Conservation (phyloP, 2,329 filamentous ascomycete genomes). For the Pyrenochaeta sp. region DNA sequence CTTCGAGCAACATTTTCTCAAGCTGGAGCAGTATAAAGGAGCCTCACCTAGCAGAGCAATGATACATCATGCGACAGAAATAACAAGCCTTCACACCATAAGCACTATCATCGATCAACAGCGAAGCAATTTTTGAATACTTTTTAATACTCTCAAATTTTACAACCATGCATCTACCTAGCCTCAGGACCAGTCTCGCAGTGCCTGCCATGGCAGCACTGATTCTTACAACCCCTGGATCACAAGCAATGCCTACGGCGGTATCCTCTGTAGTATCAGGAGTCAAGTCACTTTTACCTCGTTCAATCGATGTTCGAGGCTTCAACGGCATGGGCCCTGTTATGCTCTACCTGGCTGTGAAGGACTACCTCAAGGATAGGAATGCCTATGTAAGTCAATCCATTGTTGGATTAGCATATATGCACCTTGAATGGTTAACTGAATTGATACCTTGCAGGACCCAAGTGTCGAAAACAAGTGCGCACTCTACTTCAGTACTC, state of each 20-base stretch:
- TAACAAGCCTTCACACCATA: neutral
- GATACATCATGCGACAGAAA: neutral
- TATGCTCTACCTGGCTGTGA: neutral
- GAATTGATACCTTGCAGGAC: neutral
- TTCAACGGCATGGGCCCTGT: slow-evolving; percentile 1
- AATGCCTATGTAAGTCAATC: slow-evolving; percentile 3
- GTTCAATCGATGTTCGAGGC: neutral
- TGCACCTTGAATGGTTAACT: neutral
- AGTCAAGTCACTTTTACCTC: neutral
- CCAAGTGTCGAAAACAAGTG: slow-evolving; percentile 5
- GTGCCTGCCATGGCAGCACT: slow-evolving; percentile 1
- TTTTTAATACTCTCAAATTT: neutral
- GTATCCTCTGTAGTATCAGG: neutral
- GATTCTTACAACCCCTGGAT: neutral
- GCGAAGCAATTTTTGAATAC: neutral
- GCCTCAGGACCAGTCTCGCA: neutral
- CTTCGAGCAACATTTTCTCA: neutral
- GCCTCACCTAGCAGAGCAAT: neutral
- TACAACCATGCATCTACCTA: neutral
- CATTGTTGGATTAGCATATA: neutral
- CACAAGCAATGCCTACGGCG: slow-evolving; percentile 3
- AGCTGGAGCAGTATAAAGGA: slow-evolving; percentile 1
- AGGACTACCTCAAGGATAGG: neutral
- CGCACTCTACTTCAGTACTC: neutral
- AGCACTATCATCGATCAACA: neutral